phyloP scores from a whole-genome alignment of 352 stramenopile species.

The Thalassiosira exigua region DNA sequence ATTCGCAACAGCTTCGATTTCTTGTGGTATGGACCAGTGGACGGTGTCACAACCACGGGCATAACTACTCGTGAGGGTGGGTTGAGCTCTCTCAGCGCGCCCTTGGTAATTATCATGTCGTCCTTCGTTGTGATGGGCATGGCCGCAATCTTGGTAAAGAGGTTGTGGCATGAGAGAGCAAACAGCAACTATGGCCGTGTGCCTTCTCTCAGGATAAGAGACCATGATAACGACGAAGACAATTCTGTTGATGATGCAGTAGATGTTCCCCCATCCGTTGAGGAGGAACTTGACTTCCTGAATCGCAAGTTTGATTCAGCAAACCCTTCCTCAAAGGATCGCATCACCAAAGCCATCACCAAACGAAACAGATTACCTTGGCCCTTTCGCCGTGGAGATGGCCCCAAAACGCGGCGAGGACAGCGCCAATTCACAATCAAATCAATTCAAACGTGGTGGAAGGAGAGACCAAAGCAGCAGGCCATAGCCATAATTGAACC shows the following conservation, averaged over 20 bases:
- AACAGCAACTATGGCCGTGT: neutral
- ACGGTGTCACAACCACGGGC: slow-evolving; percentile 44
- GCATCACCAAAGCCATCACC: slow-evolving; percentile 30
- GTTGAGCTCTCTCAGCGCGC: slow-evolving; percentile 26
- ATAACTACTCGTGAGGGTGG: slow-evolving; percentile 28
- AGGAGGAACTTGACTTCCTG: slow-evolving; percentile 58
- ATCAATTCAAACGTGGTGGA: slow-evolving; percentile 61
- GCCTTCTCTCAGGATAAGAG: neutral
- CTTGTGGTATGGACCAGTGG: slow-evolving; percentile 45
- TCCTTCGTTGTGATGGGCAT: slow-evolving; percentile 30
- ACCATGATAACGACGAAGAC: slow-evolving; percentile 27
- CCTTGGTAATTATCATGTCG: slow-evolving; percentile 15
- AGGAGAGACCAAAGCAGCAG: slow-evolving; percentile 34
- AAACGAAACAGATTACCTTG: slow-evolving; percentile 10
- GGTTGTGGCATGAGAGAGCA: neutral
- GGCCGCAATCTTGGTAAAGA: slow-evolving; percentile 10
- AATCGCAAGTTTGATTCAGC: slow-evolving; percentile 42
- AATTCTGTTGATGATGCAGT: slow-evolving; percentile 19
- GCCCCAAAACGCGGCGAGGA: slow-evolving; percentile 12
- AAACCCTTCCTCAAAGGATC: slow-evolving; percentile 40
- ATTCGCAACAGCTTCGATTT: slow-evolving; percentile 37
- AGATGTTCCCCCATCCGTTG: slow-evolving; percentile 23
- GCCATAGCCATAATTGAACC: slow-evolving; percentile 51
- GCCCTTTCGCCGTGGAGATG: neutral
- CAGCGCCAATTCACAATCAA: slow-evolving; percentile 45